Evolutionary conservation across 129 eudicot species (phyloP).

Genomic region (Oenanthe sinensis): DNA sequence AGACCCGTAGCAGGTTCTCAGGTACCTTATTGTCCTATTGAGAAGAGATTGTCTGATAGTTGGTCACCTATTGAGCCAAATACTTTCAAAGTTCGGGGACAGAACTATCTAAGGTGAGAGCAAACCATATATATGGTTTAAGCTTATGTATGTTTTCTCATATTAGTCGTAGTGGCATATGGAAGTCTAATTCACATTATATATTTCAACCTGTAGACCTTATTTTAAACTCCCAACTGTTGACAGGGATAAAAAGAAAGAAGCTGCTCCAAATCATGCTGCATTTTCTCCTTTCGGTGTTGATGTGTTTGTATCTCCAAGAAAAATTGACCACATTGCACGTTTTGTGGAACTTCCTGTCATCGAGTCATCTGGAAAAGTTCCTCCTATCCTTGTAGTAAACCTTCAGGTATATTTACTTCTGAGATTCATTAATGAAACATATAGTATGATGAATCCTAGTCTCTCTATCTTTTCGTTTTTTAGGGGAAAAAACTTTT

Average conservation of each 20-base stretch:
- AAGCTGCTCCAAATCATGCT: slow-evolving; percentile 58
- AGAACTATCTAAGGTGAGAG: slow-evolving; percentile 56
- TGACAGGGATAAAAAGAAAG: slow-evolving; percentile 82
- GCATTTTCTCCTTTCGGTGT: slow-evolving; percentile 85
- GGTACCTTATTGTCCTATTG: slow-evolving; percentile 70
- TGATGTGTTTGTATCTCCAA: slow-evolving; percentile 69
- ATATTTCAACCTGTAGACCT: not conserved
- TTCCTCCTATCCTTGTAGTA: slow-evolving; percentile 85
- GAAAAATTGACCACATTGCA: slow-evolving; percentile 74
- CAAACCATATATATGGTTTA: slow-evolving; percentile 1
- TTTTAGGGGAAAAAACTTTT: not conserved
- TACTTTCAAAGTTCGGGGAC: slow-evolving; percentile 64
- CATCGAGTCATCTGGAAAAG: slow-evolving; percentile 44
- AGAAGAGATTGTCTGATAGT: slow-evolving; percentile 60
- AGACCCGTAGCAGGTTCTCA: slow-evolving; percentile 89
- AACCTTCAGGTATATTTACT: slow-evolving; percentile 63
- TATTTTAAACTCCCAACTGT: not conserved
- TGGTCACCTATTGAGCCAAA: slow-evolving; percentile 79
- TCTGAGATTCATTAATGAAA: not conserved
- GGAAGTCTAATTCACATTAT: not conserved
- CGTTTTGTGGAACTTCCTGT: slow-evolving; percentile 76
- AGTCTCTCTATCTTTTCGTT: not conserved
- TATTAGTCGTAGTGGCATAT: not conserved
- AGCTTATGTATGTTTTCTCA: not conserved
- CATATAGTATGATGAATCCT: not conserved